phyloP scores from a whole-genome alignment of 2,329 filamentous ascomycete species.

The Colletotrichum trifolii region DNA sequence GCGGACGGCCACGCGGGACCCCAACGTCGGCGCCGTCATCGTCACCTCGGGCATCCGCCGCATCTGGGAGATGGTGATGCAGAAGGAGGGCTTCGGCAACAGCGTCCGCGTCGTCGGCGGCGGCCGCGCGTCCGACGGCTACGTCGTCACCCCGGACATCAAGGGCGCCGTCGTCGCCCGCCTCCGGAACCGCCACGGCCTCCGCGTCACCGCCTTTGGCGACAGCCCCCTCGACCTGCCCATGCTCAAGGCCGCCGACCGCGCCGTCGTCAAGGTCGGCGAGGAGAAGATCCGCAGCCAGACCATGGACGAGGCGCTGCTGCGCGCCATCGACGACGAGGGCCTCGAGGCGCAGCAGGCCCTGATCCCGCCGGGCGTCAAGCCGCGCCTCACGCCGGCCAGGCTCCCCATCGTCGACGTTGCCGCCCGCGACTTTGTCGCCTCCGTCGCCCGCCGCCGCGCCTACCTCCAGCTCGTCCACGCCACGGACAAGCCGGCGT shows the following conservation, averaged over 20 bases:
- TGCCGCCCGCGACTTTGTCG: slow-evolving; percentile 40
- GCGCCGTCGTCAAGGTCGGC: slow-evolving; percentile 67
- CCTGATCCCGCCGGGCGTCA: slow-evolving; percentile 52
- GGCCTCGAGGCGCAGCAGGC: slow-evolving; percentile 57
- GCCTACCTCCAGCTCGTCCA: slow-evolving; percentile 46
- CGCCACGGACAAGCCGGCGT: slow-evolving; percentile 55
- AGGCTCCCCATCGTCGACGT: slow-evolving; percentile 56
- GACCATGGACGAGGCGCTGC: slow-evolving; percentile 61
- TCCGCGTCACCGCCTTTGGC: slow-evolving; percentile 66
- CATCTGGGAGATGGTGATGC: slow-evolving; percentile 67
- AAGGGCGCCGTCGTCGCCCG: slow-evolving; percentile 60
- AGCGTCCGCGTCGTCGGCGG: slow-evolving; percentile 64
- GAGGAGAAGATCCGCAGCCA: slow-evolving; percentile 57
- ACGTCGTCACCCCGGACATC: slow-evolving; percentile 59
- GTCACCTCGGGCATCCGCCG: slow-evolving; percentile 64
- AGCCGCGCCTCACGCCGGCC: slow-evolving; percentile 54
- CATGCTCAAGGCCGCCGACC: slow-evolving; percentile 65
- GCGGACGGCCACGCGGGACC: slow-evolving; percentile 40
- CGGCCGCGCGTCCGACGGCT: slow-evolving; percentile 56
- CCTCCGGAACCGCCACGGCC: slow-evolving; percentile 46
- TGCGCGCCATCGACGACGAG: slow-evolving; percentile 51
- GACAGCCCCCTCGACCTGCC: slow-evolving; percentile 67
- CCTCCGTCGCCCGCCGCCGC: slow-evolving; percentile 29
- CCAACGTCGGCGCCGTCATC: slow-evolving; percentile 58
- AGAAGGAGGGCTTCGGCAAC: slow-evolving; percentile 51